Conservation (phyloP, 805 yeast genomes). For the Suhomyces sp. region DNA sequence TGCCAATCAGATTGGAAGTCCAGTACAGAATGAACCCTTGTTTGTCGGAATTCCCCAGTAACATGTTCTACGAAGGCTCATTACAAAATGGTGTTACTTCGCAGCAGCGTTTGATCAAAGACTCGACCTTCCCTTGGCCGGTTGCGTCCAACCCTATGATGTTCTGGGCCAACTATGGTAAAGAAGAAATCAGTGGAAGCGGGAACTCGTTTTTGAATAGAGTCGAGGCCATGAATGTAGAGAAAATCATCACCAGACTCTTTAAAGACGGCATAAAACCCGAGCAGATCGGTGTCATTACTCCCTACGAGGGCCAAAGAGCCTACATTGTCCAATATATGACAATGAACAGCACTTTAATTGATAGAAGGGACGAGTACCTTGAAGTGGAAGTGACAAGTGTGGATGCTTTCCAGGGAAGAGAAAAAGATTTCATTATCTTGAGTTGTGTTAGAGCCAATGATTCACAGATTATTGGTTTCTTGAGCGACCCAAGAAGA, state of each 20-base stretch:
- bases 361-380: conserved; percentile 56
- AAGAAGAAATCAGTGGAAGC: conserved; percentile 78
- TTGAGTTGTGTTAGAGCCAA: conserved; percentile 45
- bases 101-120: conserved; percentile 56
- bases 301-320: conserved; percentile 94
- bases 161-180: conserved; percentile 90
- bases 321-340: conserved; percentile 76
- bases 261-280: conserved; percentile 78
- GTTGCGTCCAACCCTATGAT: conserved; percentile 82
- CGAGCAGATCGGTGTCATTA: conserved; percentile 83
- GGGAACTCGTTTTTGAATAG: conserved; percentile 84
- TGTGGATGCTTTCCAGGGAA: conserved; percentile 61
- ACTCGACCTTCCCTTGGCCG: conserved; percentile 87
- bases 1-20: conserved; percentile 82
- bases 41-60: conserved; percentile 81
- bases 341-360: conserved; percentile 63
- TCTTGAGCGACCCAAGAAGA: conserved; percentile 43
- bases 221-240: conserved; percentile 87
- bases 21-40: conserved; percentile 96
- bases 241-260: conserved; percentile 66
- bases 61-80: conserved; percentile 89
- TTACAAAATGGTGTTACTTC: conserved; percentile 88
- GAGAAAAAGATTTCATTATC: conserved; percentile 45
- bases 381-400: conserved; percentile 81
- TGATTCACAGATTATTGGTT: conserved; percentile 39